Base-by-base conservation (phyloP, 306 rosid genomes). In the Mimosa pudica region DNA sequence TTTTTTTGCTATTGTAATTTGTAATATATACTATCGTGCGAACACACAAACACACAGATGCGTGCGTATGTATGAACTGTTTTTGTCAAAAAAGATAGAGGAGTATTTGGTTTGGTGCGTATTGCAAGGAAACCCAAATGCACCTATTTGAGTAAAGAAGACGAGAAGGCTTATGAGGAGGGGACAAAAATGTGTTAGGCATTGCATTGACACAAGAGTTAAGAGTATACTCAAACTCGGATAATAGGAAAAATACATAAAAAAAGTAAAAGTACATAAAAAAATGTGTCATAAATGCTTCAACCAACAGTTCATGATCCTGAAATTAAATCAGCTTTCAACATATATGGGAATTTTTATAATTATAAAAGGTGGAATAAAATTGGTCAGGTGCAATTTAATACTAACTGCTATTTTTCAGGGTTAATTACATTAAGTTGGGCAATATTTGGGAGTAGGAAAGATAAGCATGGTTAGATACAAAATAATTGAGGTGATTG, bases 381-480 rank as follows among this genome's bases (percentile, higher is more conserved):
- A 8, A 13, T 13, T 35, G 45, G 70, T 14, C 16, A 20, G 2
- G 4, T 10, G 4, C n/a, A 14, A 14, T 64, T 32, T 10, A 62
- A 32, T 4, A 62, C 14, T 0, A 62, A 62, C 13, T 5, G 42
- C 13, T 1, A 4, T 10, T 61, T 61, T 61, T 8, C 4, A 4
- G 35, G 6, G 41, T 30, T 30, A 10, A 16, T 64, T 64, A 5
- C 36, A 65, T 6, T 65, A 7, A 38, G 42, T 38, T 38, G 42
- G 42, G 14, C 70, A 6, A 35, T 33, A 36, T 38, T 61, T 41
- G 48, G 54, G 58, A 33, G 71, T 69, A 66, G 4, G 2, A 70
- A 46, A 64, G 63, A 72, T 20, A 18, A 48, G 61, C 7, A 1
- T 67, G 0, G 80, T 71, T 79, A 82, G 74, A 79, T 71, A 30